Percentiles rank a stretch among this genome's conserved stretches.
phyloP scores from a whole-genome alignment of 2,329 filamentous ascomycete species.

The Xylariomycetidae sp. region DNA sequence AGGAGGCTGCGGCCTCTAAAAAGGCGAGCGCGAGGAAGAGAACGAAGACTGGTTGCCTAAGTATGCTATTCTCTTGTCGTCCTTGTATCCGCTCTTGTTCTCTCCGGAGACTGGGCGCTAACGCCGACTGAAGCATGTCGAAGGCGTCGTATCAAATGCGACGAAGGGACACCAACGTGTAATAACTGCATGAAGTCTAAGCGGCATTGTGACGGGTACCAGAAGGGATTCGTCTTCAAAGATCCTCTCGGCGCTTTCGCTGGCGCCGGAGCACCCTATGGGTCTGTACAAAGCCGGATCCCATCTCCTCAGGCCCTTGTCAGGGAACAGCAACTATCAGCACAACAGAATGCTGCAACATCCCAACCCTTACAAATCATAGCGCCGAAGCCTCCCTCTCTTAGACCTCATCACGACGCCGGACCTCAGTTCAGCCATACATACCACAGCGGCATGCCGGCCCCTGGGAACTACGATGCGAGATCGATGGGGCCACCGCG shows the following conservation, averaged over 20 bases:
- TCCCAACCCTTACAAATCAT: slow-evolving; percentile 40
- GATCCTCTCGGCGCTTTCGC: slow-evolving; percentile 59
- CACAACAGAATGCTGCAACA: slow-evolving; percentile 33
- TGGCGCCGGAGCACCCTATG: slow-evolving; percentile 41
- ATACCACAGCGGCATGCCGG: too few relatives aligned
- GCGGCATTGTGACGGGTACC: slow-evolving; percentile 78
- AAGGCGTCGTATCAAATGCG: slow-evolving; percentile 93
- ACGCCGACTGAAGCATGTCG: slow-evolving; percentile 65
- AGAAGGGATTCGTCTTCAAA: slow-evolving; percentile 76
- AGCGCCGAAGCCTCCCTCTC: slow-evolving; percentile 45
- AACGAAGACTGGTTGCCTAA: slow-evolving; percentile 90
- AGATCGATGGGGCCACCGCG: slow-evolving; percentile 18
- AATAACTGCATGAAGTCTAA: slow-evolving; percentile 85
- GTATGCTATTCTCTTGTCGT: slow-evolving; percentile 49
- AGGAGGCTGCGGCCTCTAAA: slow-evolving; percentile 39
- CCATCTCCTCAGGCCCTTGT: slow-evolving; percentile 42
- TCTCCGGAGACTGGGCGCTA: slow-evolving; percentile 5
- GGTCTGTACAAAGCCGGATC: slow-evolving; percentile 40
- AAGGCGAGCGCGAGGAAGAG: slow-evolving; percentile 56
- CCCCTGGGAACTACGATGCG: slow-evolving; percentile 17
- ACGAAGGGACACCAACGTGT: slow-evolving; percentile 79
- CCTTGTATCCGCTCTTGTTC: slow-evolving; percentile 6
- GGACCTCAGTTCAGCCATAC: slow-evolving; percentile 23
- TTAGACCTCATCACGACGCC: slow-evolving; percentile 29
- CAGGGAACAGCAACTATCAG: slow-evolving; percentile 37